Percentiles rank a stretch among this genome's conserved stretches.
phyloP scores from a whole-genome alignment of 768 basidiomycete genomes.

The Tricholomella constricta region DNA sequence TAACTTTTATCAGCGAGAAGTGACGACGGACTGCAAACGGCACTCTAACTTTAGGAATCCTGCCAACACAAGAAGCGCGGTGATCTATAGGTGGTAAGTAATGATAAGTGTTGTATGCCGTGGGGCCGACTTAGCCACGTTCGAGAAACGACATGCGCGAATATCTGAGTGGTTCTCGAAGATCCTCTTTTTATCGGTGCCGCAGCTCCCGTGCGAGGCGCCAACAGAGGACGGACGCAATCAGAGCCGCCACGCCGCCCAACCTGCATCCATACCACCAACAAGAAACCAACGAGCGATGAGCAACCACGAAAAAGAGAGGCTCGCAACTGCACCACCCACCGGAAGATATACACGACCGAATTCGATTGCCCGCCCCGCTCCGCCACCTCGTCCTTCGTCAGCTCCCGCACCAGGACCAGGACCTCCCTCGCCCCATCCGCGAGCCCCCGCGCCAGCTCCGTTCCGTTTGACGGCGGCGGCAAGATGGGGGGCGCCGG shows the following conservation, averaged over 20 bases:
- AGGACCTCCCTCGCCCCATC: too few species aligned
- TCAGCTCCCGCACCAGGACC: not conserved
- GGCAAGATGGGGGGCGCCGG: slow-evolving; percentile 30
- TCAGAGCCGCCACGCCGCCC: slow-evolving; percentile 54
- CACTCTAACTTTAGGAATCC: too few species aligned
- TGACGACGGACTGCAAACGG: too few species aligned
- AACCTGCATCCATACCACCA: slow-evolving; percentile 38
- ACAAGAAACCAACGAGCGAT: not conserved
- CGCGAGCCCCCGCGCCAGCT: too few species aligned
- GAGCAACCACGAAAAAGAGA: not conserved
- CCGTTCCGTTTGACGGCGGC: not conserved
- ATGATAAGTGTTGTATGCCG: too few species aligned
- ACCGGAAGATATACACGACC: slow-evolving; percentile 84
- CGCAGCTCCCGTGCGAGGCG: slow-evolving; percentile 55
- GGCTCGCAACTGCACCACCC: slow-evolving; percentile 33
- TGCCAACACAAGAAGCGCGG: too few species aligned
- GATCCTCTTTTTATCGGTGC: slow-evolving; percentile 45
- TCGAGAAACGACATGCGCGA: too few species aligned
- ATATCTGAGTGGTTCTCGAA: too few species aligned
- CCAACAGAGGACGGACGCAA: slow-evolving; percentile 58
- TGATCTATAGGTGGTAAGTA: too few species aligned
- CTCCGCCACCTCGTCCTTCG: not conserved
- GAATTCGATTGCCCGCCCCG: slow-evolving; percentile 52
- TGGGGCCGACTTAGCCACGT: too few species aligned
- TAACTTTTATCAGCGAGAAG: too few species aligned